phyloP scores from a whole-genome alignment of 371 early-diverging fungal species.

The Dichotomocladium elegans region DNA sequence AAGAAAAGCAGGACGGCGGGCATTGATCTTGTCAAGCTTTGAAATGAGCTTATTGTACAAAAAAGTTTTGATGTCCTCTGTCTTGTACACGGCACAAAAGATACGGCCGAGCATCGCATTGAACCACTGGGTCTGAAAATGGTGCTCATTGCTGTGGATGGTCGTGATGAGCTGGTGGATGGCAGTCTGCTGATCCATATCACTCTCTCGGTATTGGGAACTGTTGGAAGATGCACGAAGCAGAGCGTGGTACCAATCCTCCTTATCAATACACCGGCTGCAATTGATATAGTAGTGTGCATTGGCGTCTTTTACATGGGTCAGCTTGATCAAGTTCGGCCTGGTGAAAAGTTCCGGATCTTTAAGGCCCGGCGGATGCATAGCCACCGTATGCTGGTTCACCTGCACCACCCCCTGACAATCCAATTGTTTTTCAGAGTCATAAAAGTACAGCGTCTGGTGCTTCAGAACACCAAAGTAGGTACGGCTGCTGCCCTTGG shows the following conservation, averaged over 20 bases:
- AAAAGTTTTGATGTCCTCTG: constrained; percentile 53
- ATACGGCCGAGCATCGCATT: constrained; percentile 85
- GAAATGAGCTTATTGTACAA: constrained; percentile 64
- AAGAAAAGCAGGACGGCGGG: constrained; percentile 71
- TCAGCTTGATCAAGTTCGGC: constrained; percentile 49
- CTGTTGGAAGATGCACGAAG: constrained; percentile 38
- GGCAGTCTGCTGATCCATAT: constrained; percentile 30
- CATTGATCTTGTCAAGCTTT: constrained; percentile 64
- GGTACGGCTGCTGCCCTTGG: constrained; percentile 31
- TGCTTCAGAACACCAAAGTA: constrained; percentile 79
- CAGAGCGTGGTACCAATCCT: constrained; percentile 81
- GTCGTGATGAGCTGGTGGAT: constrained; percentile 52
- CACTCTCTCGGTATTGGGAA: constrained; percentile 45
- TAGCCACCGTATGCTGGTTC: constrained; percentile 58
- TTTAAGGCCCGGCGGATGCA: constrained; percentile 58
- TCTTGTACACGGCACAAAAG: constrained; percentile 69
- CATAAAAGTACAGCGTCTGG: constrained; percentile 79
- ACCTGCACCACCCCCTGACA: constrained; percentile 75
- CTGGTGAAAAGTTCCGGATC: constrained; percentile 60
- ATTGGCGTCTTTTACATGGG: constrained; percentile 2
- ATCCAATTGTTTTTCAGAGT: constrained; percentile 75
- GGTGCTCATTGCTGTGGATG: constrained; percentile 61
- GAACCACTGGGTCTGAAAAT: constrained; percentile 78
- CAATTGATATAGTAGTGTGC: constrained; percentile 52
- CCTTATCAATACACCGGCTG: constrained; percentile 71